Evolutionary conservation across 176 grass and related monocot species (phyloP), one percentile per base, ranked within the genome.

Genomic region (Oryza coarctata): DNA sequence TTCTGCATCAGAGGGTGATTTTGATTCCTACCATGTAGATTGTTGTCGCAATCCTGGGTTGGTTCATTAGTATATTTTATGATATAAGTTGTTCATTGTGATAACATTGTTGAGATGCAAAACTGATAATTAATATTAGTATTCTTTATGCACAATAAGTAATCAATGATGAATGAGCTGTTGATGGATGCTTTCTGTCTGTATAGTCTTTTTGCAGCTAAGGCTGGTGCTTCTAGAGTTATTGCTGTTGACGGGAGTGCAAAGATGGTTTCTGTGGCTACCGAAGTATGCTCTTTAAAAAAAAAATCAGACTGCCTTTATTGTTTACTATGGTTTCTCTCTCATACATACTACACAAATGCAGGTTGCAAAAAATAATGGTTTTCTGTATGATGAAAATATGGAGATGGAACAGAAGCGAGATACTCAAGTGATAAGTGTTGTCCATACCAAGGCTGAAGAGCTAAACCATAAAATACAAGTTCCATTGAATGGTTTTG

Each of bases 221-320:
- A 92, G 82, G 96, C 89, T 74, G 93, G 96, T 34, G 96, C 96
- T 74, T 93, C 96, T 43, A 88, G 57, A 89, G 91, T 95, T 58
- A 44, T 95, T 87, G 79, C 93, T 74, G 93, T 99, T 88, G 93
- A 99, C 70, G 96, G 92, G 75, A 99, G 96, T 90, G 87, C 76
- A 72, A 95, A 92, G 77, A 95, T 99, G 93, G 91, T 80, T 86
- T 79, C 85, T 80, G 87, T 95, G 17, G 96, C 96, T 74, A 93
- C 89, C 38, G 80, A 94, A 72, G 96, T 95, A 91, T 61, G 80
- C 40, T 3, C 14, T 43, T 43, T 11, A n/a, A 33, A 33, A 33
- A 33, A 33, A 40, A 33, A 36, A 39, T 76, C 55, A 4, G 45
- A 44, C 10, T 35, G 17, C 0, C 7, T 13, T 30, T 70, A 22